Evolutionary conservation across 2,329 filamentous ascomycete species (phyloP).

Genomic region (Ilyonectria mors-panacis): DNA sequence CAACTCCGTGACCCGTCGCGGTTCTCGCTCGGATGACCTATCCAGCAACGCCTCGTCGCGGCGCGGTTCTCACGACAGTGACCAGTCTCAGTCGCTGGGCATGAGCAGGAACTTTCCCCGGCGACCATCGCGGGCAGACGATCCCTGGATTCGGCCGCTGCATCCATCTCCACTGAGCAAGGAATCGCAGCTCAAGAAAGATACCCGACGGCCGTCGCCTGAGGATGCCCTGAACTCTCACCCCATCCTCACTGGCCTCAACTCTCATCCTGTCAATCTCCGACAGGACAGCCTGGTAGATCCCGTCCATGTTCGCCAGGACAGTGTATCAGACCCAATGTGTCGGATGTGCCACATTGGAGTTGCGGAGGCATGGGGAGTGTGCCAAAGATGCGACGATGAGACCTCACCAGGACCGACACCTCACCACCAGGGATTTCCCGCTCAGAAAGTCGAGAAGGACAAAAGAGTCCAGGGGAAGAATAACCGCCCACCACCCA

Average conservation of each 20-base stretch:
- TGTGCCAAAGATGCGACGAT: conserved; percentile 45
- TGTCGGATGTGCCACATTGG: conserved; percentile 43
- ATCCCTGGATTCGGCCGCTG: neutral
- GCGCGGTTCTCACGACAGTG: neutral
- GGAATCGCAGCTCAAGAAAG: conserved; percentile 17
- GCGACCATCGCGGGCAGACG: conserved; percentile 1
- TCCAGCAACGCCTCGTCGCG: conserved; percentile 9
- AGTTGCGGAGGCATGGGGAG: conserved; percentile 42
- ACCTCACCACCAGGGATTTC: conserved; percentile 21
- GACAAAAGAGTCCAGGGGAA: conserved; percentile 21
- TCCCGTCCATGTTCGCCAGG: conserved; percentile 42
- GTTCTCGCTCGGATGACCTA: neutral
- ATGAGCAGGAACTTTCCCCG: neutral
- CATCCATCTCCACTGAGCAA: conserved; percentile 6
- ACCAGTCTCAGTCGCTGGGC: neutral
- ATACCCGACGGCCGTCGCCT: conserved; percentile 36
- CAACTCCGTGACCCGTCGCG: neutral
- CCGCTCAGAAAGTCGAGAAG: conserved; percentile 24
- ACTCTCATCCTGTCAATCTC: conserved; percentile 33
- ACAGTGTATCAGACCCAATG: conserved; percentile 40
- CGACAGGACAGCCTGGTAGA: conserved; percentile 43
- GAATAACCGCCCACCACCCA: conserved; percentile 37
- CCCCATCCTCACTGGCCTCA: too few relatives aligned
- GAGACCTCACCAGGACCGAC: conserved; percentile 29
- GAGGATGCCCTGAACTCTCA: conserved; percentile 29